Evolutionary conservation across 2,329 filamentous ascomycete genomes (phyloP).

Genomic region (Sporothrix dimorphospora): DNA sequence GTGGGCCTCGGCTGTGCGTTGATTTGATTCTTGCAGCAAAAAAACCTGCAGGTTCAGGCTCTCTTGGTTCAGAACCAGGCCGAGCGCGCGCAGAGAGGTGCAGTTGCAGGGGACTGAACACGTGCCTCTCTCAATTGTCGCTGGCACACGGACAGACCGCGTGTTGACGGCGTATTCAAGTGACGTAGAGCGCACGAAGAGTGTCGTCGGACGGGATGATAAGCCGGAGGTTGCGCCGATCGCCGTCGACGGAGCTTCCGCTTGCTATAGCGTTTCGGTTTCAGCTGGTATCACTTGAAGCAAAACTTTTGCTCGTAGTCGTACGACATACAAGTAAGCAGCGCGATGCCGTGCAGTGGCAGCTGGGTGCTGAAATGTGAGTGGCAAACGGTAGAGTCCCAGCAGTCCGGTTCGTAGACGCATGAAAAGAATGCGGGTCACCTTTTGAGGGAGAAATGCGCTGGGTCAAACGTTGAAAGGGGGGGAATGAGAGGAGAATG

Average conservation of each 20-base stretch:
- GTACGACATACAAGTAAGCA: no score
- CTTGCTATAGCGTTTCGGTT: background rate
- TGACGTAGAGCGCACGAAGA: background rate
- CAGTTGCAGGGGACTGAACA: background rate
- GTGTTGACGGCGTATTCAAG: background rate
- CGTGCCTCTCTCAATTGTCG: conserved; percentile 3
- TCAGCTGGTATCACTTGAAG: background rate
- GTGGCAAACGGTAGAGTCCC: background rate
- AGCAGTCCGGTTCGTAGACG: conserved; percentile 15
- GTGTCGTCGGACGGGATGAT: background rate
- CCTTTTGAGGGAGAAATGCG: background rate
- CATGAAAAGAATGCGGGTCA: conserved; percentile 20
- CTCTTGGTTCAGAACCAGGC: background rate
- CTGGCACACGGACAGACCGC: background rate
- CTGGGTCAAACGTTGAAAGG: background rate
- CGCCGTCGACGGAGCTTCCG: background rate
- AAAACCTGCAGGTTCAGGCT: conserved; percentile 11
- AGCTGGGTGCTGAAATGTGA: background rate
- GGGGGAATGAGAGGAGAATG: background rate
- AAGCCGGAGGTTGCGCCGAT: background rate
- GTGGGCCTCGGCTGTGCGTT: conserved; percentile 24
- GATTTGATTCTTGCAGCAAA: background rate
- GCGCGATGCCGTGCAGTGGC: background rate
- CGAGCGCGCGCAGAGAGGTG: background rate
- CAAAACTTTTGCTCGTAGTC: background rate